A percentile compares a stretch with the other conserved stretches of the same genome.
These are phyloP conservation scores for Sanghuangporus baumii DNA, from an alignment of 1,284 basidiomycete species.

Conservation along the genomic window DNA sequence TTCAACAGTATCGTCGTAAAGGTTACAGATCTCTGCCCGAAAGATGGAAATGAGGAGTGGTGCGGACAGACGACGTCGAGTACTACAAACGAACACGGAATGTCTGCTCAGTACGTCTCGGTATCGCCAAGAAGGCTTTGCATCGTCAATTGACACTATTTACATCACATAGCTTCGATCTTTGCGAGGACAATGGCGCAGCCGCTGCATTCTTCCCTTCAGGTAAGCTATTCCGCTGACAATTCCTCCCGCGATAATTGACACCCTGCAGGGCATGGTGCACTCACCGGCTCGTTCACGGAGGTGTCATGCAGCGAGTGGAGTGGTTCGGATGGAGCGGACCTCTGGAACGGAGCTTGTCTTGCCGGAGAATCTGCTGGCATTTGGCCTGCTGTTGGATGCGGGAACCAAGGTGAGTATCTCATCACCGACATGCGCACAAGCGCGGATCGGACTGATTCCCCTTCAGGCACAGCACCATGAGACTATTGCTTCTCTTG, in stretches of 20 bases:
- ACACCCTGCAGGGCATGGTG: slow-evolving; percentile 11
- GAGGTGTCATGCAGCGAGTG: slow-evolving; percentile 18
- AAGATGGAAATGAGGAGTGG: slow-evolving; percentile 45
- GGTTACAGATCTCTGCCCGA: slow-evolving; percentile 47
- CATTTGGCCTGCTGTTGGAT: slow-evolving; percentile 15
- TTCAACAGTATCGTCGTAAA: slow-evolving; percentile 53
- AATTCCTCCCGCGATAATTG: not conserved
- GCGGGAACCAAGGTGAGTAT: slow-evolving; percentile 17
- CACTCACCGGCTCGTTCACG: slow-evolving; percentile 16
- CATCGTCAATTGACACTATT: not conserved
- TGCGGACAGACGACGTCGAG: slow-evolving; percentile 44
- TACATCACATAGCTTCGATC: slow-evolving; percentile 43
- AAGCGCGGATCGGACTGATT: not conserved
- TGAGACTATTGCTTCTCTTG: not conserved
- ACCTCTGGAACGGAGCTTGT: slow-evolving; percentile 15
- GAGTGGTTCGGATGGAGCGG: slow-evolving; percentile 17
- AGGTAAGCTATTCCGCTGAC: slow-evolving; percentile 19
- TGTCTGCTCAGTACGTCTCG: slow-evolving; percentile 42
- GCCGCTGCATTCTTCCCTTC: slow-evolving; percentile 49
- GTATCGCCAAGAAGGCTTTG: not conserved
- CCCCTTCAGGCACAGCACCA: slow-evolving; percentile 15
- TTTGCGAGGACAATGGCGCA: slow-evolving; percentile 54
- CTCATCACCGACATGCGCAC: not conserved
- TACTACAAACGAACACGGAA: slow-evolving; percentile 38
- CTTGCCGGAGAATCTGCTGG: slow-evolving; percentile 17